Evolutionary conservation across 257 asterid genomes (phyloP).

Genomic region (Oldenlandia corymbosa): DNA sequence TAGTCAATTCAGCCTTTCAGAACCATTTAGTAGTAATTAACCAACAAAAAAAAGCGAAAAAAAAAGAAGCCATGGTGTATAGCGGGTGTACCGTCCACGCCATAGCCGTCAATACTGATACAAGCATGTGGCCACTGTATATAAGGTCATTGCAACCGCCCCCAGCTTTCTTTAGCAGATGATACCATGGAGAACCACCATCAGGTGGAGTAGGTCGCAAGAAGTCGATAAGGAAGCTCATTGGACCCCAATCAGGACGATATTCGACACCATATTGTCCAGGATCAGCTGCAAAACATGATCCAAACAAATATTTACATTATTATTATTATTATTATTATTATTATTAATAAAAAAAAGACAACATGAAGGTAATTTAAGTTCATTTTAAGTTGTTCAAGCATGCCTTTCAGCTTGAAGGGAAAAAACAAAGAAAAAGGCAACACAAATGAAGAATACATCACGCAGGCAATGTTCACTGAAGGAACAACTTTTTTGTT

Average conservation of each 20-base stretch:
- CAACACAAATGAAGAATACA: background rate
- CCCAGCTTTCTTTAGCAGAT: slow-evolving; percentile 75
- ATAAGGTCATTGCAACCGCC: slow-evolving; percentile 98
- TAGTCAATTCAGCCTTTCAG: background rate
- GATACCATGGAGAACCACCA: slow-evolving; percentile 67
- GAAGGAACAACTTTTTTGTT: too few relatives aligned
- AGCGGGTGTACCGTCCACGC: slow-evolving; percentile 80
- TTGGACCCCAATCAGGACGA: slow-evolving; percentile 80
- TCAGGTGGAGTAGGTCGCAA: slow-evolving; percentile 77
- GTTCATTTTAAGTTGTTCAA: background rate
- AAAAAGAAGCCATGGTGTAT: background rate
- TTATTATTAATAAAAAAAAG: too few relatives aligned
- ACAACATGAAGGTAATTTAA: background rate
- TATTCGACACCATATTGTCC: slow-evolving; percentile 47
- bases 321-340: slow-evolving; percentile 1
- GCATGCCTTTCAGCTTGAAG: background rate
- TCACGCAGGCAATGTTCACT: background rate
- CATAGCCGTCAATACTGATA: slow-evolving; percentile 94
- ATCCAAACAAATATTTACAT: slow-evolving; percentile 10
- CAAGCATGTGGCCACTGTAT: slow-evolving; percentile 97
- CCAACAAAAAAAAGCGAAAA: background rate
- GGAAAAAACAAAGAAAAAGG: too few relatives aligned
- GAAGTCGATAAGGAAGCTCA: slow-evolving; percentile 83
- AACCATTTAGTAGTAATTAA: background rate
- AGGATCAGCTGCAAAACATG: slow-evolving; percentile 51